Conservation (phyloP, 2,329 filamentous ascomycete genomes). For the Tolypocladium tropicale region DNA sequence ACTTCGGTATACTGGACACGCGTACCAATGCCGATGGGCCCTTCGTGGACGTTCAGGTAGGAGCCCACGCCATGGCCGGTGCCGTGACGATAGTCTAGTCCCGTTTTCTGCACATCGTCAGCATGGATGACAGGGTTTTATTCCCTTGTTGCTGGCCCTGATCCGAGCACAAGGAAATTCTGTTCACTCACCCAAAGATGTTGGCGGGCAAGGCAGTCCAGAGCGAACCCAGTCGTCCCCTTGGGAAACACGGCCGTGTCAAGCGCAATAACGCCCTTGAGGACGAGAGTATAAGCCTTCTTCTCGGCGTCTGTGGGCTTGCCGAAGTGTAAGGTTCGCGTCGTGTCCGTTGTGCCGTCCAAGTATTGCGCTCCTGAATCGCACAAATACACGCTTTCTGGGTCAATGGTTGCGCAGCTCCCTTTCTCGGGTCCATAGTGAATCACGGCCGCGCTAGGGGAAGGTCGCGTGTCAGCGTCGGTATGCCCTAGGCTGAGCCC, state of each 20-base stretch:
- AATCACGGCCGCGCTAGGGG: conserved; percentile 74
- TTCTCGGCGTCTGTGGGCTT: conserved; percentile 73
- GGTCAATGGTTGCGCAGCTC: conserved; percentile 74
- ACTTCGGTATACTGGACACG: conserved; percentile 88
- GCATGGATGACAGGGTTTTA: background rate
- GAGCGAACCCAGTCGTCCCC: conserved; percentile 84
- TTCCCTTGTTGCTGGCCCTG: no score
- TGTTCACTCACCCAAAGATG: conserved; percentile 65
- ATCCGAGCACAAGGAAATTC: background rate
- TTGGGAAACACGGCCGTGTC: conserved; percentile 86
- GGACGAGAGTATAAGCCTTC: conserved; percentile 83
- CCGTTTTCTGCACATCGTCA: conserved; percentile 36
- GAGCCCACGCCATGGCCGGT: conserved; percentile 95
- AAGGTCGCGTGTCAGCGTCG: background rate
- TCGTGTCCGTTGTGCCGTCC: conserved; percentile 94
- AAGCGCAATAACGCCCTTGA: conserved; percentile 88
- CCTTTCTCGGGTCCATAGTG: conserved; percentile 87
- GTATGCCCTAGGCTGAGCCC: background rate
- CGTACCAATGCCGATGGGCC: conserved; percentile 91
- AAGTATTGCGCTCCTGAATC: conserved; percentile 95
- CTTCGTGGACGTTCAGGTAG: conserved; percentile 94
- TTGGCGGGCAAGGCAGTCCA: conserved; percentile 82
- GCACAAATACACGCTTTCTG: conserved; percentile 80
- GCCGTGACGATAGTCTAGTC: conserved; percentile 90
- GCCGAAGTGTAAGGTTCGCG: conserved; percentile 86